phyloP scores from a whole-genome alignment of 768 basidiomycete genomes.

The Panaeolus cyanescens region DNA sequence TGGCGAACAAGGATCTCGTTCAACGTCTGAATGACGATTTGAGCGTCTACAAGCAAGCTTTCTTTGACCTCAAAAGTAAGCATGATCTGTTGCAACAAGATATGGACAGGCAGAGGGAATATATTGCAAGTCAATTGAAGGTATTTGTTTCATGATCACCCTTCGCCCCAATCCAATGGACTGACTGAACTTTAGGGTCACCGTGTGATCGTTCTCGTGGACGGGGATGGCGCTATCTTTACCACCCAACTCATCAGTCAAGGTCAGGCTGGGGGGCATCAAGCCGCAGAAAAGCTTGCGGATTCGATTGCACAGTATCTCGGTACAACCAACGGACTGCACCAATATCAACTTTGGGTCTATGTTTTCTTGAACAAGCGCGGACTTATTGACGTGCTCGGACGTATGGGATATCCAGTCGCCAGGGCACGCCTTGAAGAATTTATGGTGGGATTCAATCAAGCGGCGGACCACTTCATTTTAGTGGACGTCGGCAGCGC shows the following conservation, averaged over 20 bases:
- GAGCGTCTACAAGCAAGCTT: constrained; percentile 43
- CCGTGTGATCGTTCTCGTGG: constrained; percentile 54
- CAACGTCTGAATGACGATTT: constrained; percentile 42
- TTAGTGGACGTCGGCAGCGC: constrained; percentile 71
- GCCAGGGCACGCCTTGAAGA: constrained; percentile 54
- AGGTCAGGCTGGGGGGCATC: constrained; percentile 59
- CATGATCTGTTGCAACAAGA: constrained; percentile 35
- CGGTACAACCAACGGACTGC: constrained; percentile 30
- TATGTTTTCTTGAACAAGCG: constrained; percentile 67
- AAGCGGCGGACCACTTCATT: constrained; percentile 64
- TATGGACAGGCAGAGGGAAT: constrained; percentile 37
- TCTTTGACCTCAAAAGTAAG: constrained; percentile 32
- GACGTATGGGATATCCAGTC: constrained; percentile 35
- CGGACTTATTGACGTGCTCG: constrained; percentile 55
- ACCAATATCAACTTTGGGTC: constrained; percentile 58
- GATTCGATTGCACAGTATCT: constrained; percentile 41
- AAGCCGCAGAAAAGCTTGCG: constrained; percentile 52
- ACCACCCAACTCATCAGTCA: constrained; percentile 49
- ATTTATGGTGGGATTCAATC: constrained; percentile 71
- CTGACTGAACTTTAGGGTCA: constrained; percentile 34
- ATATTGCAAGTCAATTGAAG: constrained; percentile 43
- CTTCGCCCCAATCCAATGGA: neutral
- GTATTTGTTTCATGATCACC: constrained; percentile 16
- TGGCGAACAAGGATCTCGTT: constrained; percentile 28
- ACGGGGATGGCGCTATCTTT: constrained; percentile 71